These are phyloP conservation scores for Circinella minor DNA, from an alignment of 371 early-diverging fungal genomes.

Conservation along the genomic window DNA sequence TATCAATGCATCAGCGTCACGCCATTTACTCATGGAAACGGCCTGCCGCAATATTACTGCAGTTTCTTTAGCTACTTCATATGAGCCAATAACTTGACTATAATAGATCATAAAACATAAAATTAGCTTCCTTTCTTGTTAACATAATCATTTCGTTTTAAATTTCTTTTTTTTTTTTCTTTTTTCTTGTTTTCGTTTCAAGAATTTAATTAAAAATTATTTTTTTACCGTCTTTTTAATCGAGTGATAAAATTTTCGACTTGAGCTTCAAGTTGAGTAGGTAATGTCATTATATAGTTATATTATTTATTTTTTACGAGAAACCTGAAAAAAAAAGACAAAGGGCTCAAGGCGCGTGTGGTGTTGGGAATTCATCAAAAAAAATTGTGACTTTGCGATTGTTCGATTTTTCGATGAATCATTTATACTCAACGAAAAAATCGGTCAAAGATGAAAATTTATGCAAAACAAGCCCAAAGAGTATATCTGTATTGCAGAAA, in stretches of 20 bases:
- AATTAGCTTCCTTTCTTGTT: not conserved
- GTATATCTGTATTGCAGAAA: no score
- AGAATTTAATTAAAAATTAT: no score
- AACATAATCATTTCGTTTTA: not conserved
- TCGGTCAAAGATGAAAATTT: no score
- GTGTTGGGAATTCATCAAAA: no score
- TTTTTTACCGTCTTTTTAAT: constrained; percentile 61
- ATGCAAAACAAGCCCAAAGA: no score
- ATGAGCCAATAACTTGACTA: constrained; percentile 82
- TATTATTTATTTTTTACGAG: no score
- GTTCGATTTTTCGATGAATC: no score
- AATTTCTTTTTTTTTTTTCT: no score
- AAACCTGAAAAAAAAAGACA: no score
- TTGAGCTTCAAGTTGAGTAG: constrained; percentile 44
- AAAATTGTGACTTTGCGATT: no score
- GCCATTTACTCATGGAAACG: constrained; percentile 79
- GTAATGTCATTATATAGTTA: constrained; percentile 23
- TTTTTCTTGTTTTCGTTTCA: not conserved
- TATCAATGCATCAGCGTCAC: constrained; percentile 62
- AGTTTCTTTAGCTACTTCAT: constrained; percentile 79
- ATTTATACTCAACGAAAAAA: no score
- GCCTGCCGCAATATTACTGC: constrained; percentile 79
- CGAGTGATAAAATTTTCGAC: constrained; percentile 58
- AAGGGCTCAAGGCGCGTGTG: no score
- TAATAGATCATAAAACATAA: constrained; percentile 1